phyloP scores from a whole-genome alignment of 257 asterid species.

The Jacaranda copaia region DNA sequence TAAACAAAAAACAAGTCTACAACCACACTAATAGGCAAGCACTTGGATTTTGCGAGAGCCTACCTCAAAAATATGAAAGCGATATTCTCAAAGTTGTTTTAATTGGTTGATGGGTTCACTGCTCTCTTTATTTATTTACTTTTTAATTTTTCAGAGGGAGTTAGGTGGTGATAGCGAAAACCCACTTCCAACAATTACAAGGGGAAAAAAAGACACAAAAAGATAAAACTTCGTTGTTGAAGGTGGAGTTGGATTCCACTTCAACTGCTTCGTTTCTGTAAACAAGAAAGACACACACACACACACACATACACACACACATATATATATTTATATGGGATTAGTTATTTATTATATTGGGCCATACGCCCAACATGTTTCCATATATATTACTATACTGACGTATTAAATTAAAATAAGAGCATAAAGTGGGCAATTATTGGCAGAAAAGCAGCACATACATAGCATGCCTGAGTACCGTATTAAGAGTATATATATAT shows the following conservation, averaged over 20 bases:
- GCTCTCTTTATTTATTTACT: constrained; percentile 41
- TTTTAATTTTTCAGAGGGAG: constrained; percentile 28
- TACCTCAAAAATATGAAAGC: constrained; percentile 63
- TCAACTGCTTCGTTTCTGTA: constrained; percentile 60
- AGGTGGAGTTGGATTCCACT: constrained; percentile 80
- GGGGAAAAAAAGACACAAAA: background rate
- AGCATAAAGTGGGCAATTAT: constrained; percentile 59
- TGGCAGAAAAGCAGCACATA: constrained; percentile 53
- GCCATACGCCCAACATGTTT: constrained; percentile 38
- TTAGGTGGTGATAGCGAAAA: constrained; percentile 78
- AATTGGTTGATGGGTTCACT: too few species aligned
- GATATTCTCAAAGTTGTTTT: constrained; percentile 51
- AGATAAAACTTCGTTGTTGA: constrained; percentile 35
- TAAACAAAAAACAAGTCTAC: constrained; percentile 37
- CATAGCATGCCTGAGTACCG: constrained; percentile 36
- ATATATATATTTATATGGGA: too few species aligned
- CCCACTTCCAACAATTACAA: constrained; percentile 48
- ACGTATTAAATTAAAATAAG: constrained; percentile 48
- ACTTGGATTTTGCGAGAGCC: constrained; percentile 75
- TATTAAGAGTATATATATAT: too few species aligned
- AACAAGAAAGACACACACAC: constrained; percentile 38
- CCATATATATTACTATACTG: constrained; percentile 42
- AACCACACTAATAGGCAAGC: constrained; percentile 58
- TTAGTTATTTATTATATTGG: constrained; percentile 5
- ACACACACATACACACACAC: too few species aligned